Evolutionary conservation across 2,329 filamentous ascomycete genomes (phyloP), one percentile per base, ranked within the genome.

Genomic region (Grosmannia serpens): DNA sequence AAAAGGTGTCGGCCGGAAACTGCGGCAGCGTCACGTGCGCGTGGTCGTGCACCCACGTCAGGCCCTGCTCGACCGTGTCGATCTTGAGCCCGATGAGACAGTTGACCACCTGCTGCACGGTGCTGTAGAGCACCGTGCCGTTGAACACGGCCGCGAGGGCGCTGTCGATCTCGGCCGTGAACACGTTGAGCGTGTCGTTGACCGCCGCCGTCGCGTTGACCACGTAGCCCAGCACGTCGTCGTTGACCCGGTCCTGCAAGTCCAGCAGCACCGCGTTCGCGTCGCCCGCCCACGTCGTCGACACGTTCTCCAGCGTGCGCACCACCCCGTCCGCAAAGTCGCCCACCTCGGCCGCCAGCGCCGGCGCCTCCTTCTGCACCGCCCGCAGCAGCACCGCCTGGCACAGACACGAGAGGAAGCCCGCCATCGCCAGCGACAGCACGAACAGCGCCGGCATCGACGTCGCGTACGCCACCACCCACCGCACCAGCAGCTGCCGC

Each of bases 21-120:
- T 82, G 73, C 0, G 94, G 94, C 65, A 99, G 87, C 60, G 83
- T 76, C 65, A 99, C 80, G 62, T 94, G 82, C 4, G 94, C 90
- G 69, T 97, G 77, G 64, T 97, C 86, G 66, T 88, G 83, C 13
- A 96, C 88, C 92, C 92, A 99, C 1, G 89, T 95, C n/a, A 97
- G 78, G 15, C 88, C 94, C 67, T 88, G 86, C 70, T 97, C 84
- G 63, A 99, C 83, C 26, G 85, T 82, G 64, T 88, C 84, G 62
- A 97, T 80, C 75, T 97, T 97, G 67, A 95, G 78, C 9, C 86
- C 84, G 63, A 97, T 83, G n/a, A 97, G 78, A 68, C 94, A 97
- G 68, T 89, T 82, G 62, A 96, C 80, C 38, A 96, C 83, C 50
- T 89, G 86, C 66, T 84, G 78, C 66, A 96, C 85, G 0, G 91